Base-by-base conservation (phyloP, 148 eudicot genomes). In the Rhododendron williamsianum region DNA sequence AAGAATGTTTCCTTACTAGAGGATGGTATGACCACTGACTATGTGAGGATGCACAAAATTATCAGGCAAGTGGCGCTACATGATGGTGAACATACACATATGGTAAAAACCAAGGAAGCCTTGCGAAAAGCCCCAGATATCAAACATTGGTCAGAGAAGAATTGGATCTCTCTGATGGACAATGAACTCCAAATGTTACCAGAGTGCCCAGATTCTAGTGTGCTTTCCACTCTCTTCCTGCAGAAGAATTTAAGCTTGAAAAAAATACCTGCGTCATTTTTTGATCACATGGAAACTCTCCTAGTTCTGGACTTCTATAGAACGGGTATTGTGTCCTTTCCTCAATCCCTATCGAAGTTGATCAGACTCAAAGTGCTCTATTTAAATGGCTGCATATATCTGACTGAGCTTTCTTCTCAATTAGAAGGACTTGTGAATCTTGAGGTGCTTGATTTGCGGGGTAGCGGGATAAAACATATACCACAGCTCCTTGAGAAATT, bases 171-270 rank as follows among this genome's bases (percentile, higher is more conserved):
- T 56, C 23, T 86, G 45, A 58, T 46, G 10, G 80, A 74, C 56
- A 86, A 58, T 54, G 58, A 60, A 49, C 56, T 86, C 2, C 38
- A 45, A 4, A 86, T 13, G 43, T 72, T 87, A n/a, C 86, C 88
- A 51, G 83, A 87, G 33, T 19, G 27, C 27, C 86, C 86, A 23
- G 33, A 74, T 36, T 69, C 84, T 21, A 16, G 33, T 10, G 36
- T 23, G 78, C 86, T 87, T 80, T 87, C 88, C 80, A 81, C 87
- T 45, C 84, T 85, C 72, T 71, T 85, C 48, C 77, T 85, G 10
- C 84, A 80, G 54, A 35, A 81, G 27, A 80, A 85, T 81, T 80
- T 76, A 36, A 81, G 21, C 7, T 51, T 80, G 23, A 85, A 69
- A 19, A 38, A 21, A 11, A 80, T 85, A 46, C 84, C 83, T 35